Percentiles rank a stretch among this genome's conserved stretches.
phyloP scores from a whole-genome alignment of 257 asterid genomes.

The Rubia yunnanensis region DNA sequence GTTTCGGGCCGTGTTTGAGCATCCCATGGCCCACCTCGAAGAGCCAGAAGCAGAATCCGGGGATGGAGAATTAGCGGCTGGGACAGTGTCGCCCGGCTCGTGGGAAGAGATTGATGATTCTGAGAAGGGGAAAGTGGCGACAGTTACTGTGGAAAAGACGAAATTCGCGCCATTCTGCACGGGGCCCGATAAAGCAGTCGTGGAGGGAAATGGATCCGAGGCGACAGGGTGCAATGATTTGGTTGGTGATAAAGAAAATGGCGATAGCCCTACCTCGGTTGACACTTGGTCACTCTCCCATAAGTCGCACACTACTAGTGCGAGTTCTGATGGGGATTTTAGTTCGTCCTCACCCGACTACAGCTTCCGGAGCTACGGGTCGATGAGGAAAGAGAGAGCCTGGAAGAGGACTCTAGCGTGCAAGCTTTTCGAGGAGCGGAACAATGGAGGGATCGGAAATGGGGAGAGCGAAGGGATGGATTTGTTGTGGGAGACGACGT shows the following conservation, averaged over 20 bases:
- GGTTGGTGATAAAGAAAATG: conserved; percentile 6
- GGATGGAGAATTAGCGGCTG: no score
- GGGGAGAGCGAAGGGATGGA: conserved; percentile 84
- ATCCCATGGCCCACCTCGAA: conserved; percentile 5
- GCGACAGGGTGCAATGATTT: conserved; percentile 9
- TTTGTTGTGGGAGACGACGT: conserved; percentile 62
- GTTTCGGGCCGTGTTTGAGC: conserved; percentile 37
- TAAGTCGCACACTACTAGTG: conserved; percentile 20
- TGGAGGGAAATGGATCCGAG: conserved; percentile 32
- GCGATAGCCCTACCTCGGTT: neutral
- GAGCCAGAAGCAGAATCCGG: conserved; percentile 13
- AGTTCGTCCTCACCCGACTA: conserved; percentile 15
- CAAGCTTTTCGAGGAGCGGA: conserved; percentile 68
- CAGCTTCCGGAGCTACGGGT: conserved; percentile 40
- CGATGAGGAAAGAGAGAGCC: conserved; percentile 67
- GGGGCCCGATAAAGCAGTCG: conserved; percentile 15
- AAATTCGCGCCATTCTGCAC: conserved; percentile 19
- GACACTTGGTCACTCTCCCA: neutral
- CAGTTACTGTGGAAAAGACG: conserved; percentile 14
- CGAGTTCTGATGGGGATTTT: conserved; percentile 3
- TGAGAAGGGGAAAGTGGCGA: conserved; percentile 7
- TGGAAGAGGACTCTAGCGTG: conserved; percentile 85
- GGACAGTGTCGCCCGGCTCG: no score
- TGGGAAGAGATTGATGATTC: conserved; percentile 12
- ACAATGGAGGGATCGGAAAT: conserved; percentile 39